Conservation (phyloP, 2,329 filamentous ascomycete species). For the Dothistroma pini region DNA sequence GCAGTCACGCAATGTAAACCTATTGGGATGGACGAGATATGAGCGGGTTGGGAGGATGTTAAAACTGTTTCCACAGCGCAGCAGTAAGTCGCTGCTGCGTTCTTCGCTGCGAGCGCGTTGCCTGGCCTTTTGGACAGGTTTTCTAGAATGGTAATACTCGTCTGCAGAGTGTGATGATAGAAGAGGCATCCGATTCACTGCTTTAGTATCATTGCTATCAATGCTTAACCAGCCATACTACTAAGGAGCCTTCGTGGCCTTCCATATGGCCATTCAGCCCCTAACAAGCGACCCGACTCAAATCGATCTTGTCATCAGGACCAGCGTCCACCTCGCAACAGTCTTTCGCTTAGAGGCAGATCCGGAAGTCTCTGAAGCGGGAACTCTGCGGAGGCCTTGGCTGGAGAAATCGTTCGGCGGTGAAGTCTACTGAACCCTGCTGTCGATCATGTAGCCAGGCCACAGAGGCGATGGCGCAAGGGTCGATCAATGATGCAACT, state of each 20-base stretch:
- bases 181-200: neutral
- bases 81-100: neutral
- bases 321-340: neutral
- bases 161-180: neutral
- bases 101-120: neutral
- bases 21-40: neutral
- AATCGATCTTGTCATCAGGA: neutral
- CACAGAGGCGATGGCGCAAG: neutral
- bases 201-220: neutral
- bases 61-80: neutral
- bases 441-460: slow-evolving; percentile 1
- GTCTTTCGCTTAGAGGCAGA: neutral
- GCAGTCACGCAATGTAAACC: neutral
- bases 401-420: neutral
- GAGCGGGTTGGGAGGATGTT: neutral
- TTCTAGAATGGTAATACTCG: neutral
- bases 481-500: neutral
- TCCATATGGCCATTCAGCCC: neutral
- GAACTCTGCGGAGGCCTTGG: neutral
- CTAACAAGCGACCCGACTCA: neutral
- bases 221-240: neutral
- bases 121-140: neutral
- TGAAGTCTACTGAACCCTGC: slow-evolving; percentile 2
- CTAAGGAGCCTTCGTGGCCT: neutral
- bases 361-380: neutral